Conservation (phyloP, 257 asterid genomes). For the Verbena officinalis region DNA sequence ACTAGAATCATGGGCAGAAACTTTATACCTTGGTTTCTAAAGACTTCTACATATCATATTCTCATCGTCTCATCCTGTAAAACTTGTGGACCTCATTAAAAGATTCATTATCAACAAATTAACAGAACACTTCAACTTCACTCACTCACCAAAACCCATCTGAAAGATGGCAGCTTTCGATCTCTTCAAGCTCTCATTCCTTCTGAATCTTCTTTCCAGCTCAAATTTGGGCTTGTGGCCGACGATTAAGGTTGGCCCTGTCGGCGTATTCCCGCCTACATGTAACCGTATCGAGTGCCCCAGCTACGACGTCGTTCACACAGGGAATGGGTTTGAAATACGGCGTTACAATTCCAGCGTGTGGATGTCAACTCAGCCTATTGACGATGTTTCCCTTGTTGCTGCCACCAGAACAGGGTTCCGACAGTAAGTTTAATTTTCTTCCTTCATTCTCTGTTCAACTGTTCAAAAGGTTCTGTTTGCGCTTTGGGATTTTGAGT, state of each 20-base stretch:
- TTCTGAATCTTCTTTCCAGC: constrained; percentile 40
- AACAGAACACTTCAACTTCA: too few species aligned
- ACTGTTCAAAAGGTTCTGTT: too few species aligned
- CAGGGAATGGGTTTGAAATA: constrained; percentile 78
- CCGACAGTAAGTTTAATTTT: constrained; percentile 42
- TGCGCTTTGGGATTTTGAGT: too few species aligned
- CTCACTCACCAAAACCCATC: not conserved
- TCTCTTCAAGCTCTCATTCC: constrained; percentile 49
- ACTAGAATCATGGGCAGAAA: constrained; percentile 16
- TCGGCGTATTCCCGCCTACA: constrained; percentile 59
- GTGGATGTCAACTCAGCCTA: constrained; percentile 80
- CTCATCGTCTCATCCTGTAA: not conserved
- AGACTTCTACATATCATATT: not conserved
- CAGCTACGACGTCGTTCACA: constrained; percentile 60
- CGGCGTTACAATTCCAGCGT: constrained; percentile 73
- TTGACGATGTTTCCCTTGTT: constrained; percentile 65
- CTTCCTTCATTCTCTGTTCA: not conserved
- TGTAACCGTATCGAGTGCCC: constrained; percentile 92
- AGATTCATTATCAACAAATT: not conserved
- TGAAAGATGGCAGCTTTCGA: constrained; percentile 41
- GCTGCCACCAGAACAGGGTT: constrained; percentile 66
- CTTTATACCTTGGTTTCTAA: not conserved
- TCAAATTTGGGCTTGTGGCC: constrained; percentile 27
- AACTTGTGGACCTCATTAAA: constrained; percentile 10
- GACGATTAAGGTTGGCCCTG: constrained; percentile 14